phyloP scores from a whole-genome alignment of 164 flowering plant species.

The Stephania cephalantha region DNA sequence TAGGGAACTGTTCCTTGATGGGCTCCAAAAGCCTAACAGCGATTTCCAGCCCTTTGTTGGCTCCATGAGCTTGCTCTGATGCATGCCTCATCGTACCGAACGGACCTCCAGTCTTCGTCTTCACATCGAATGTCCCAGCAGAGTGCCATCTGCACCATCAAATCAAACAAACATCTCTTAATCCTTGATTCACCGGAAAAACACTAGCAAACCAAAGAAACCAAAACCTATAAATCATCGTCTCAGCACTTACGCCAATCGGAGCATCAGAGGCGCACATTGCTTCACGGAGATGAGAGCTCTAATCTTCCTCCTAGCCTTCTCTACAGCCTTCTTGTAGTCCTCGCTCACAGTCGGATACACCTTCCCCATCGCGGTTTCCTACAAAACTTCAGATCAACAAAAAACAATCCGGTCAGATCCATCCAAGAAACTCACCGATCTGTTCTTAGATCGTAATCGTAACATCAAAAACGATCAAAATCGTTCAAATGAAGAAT shows the following conservation, averaged over 20 bases:
- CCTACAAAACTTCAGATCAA: conserved; percentile 5
- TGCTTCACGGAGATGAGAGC: conserved; percentile 74
- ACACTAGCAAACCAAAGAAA: background rate
- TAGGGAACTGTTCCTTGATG: conserved; percentile 77
- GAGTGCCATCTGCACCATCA: conserved; percentile 76
- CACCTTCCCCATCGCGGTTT: conserved; percentile 54
- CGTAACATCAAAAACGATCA: no score
- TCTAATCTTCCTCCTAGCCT: conserved; percentile 74
- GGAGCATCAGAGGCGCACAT: conserved; percentile 89
- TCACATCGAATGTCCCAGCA: conserved; percentile 82
- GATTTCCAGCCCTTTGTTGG: conserved; percentile 78
- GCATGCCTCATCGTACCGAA: conserved; percentile 77
- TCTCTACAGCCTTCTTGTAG: conserved; percentile 69
- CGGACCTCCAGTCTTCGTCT: conserved; percentile 81
- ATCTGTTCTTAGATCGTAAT: background rate
- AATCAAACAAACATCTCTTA: background rate
- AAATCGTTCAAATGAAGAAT: no score
- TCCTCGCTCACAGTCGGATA: conserved; percentile 82
- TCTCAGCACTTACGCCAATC: conserved; percentile 56
- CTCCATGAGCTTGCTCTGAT: conserved; percentile 58
- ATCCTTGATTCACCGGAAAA: background rate
- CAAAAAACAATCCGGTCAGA: background rate
- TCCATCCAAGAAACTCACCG: background rate
- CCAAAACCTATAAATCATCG: background rate
- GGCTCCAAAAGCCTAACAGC: conserved; percentile 79